Conservation (phyloP, 352 stramenopile species). For the Phytophthora crassamura region DNA sequence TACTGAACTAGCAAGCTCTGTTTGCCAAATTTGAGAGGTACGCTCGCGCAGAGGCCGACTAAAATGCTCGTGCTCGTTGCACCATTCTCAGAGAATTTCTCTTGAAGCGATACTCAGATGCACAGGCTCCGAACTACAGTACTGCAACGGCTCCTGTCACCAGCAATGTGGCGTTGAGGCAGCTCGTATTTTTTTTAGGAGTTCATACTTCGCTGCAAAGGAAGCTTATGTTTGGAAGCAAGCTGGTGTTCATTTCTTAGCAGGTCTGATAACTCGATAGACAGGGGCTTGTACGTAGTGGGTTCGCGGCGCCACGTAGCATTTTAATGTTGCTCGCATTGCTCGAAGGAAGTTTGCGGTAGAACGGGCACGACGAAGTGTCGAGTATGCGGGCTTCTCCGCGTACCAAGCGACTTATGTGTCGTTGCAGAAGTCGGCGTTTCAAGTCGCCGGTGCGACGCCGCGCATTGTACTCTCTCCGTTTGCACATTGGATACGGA, state of each 20-base stretch:
- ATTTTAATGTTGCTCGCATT: no score
- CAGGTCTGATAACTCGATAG: conserved; percentile 28
- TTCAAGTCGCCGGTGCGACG: conserved; percentile 13
- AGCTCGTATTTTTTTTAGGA: background rate
- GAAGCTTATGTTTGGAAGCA: background rate
- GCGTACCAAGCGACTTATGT: conserved; percentile 16
- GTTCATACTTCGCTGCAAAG: background rate
- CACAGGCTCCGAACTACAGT: conserved; percentile 1
- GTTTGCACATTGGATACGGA: conserved; percentile 21
- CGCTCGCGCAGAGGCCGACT: background rate
- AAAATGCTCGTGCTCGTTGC: conserved; percentile 3
- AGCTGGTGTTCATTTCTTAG: conserved; percentile 5
- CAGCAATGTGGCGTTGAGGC: background rate
- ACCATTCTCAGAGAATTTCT: no score
- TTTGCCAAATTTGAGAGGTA: conserved; percentile 7
- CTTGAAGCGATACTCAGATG: background rate
- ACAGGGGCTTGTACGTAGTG: conserved; percentile 26
- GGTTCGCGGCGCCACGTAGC: conserved; percentile 33
- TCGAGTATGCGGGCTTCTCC: background rate
- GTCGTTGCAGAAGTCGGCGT: conserved; percentile 22
- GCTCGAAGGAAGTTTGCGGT: no score
- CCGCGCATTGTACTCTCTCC: background rate
- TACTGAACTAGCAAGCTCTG: background rate
- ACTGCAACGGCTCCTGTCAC: conserved; percentile 19
- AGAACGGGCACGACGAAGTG: background rate